Base-by-base conservation (phyloP, 1,284 basidiomycete genomes). In the Papiliotrema laurentii region DNA sequence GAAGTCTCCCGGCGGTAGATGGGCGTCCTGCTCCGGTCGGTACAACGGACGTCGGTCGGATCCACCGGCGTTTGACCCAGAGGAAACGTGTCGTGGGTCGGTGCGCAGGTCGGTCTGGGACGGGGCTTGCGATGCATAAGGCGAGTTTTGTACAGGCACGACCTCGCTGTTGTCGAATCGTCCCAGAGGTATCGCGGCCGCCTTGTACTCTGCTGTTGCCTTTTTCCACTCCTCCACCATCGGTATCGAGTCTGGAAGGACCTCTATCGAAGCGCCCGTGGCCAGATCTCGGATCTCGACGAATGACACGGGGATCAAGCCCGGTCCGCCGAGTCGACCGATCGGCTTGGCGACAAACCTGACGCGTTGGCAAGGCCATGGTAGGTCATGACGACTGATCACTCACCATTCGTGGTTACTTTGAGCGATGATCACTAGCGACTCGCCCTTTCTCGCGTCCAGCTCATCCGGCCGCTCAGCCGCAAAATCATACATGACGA, bases 221-320 rank as follows among this genome's bases (percentile, higher is more conserved):
- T 85, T 85, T 72, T 97, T 97, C 96, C 96, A 99, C 58, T 97
- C 93, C 68, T 97, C 94, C 13, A 98, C 92, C 58, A 84, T 86
- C 21, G 96, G 96, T 13, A 98, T 79, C 51, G 87, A 84, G 21
- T 81, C 78, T 24, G 84, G 81, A 5, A 94, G 80, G 55, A 91
- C 85, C 21, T 80, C 76, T 55, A 79, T 65, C 21, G 88, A 78
- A 53, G 81, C 78, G 39, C 86, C 91, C 3, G 93, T 90, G 6
- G 82, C 77, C 19, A 93, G 90, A 72, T 99, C 93, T 51, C 90
- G 86, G 35, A 98, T 86, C 74, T 97, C 87, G 56, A 99, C 92
- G 70, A 97, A 98, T 1, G 91, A 84, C 28, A 91, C 91, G 5
- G 96, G 96, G 47, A 98, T 98, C 51, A 99, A 80, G 41, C 96